A percentile compares a stretch with the other conserved stretches of the same genome.
phyloP scores from a whole-genome alignment of 805 yeast genomes.

The Maudiozyma turicensis region DNA sequence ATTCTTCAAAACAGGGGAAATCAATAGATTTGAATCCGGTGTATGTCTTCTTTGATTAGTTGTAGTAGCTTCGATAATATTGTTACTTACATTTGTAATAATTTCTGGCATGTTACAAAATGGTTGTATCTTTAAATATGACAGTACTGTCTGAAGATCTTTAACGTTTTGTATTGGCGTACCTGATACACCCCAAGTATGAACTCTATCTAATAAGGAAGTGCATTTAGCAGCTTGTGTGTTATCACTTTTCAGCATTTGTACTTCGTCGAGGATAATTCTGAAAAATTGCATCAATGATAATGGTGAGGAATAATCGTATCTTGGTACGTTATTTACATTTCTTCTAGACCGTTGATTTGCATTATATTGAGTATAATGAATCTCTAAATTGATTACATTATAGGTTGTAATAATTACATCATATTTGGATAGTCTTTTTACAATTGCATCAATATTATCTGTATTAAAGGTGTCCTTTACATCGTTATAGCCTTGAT shows the following conservation, averaged over 20 bases:
- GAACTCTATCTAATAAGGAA: constrained; percentile 67
- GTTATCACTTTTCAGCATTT: constrained; percentile 66
- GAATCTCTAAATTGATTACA: constrained; percentile 63
- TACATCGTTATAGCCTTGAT: constrained; percentile 45
- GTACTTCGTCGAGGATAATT: constrained; percentile 87
- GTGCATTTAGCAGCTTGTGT: constrained; percentile 78
- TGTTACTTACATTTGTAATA: constrained; percentile 5
- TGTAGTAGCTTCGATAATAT: constrained; percentile 2
- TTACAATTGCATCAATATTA: constrained; percentile 33
- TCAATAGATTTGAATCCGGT: constrained; percentile 1
- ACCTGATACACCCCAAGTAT: constrained; percentile 97
- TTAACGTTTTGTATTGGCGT: constrained; percentile 68
- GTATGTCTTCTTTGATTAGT: neutral
- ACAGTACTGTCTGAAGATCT: constrained; percentile 63
- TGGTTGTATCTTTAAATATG: constrained; percentile 60
- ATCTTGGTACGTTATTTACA: constrained; percentile 22
- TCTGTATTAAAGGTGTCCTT: constrained; percentile 19
- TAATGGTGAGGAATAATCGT: constrained; percentile 71
- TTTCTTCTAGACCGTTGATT: constrained; percentile 26
- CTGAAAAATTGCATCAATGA: constrained; percentile 82
- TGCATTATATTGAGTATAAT: constrained; percentile 67
- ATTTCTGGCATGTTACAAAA: constrained; percentile 34
- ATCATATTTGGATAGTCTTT: constrained; percentile 53
- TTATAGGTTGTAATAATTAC: constrained; percentile 73
- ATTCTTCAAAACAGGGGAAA: constrained; percentile 8